phyloP scores from a whole-genome alignment of 208 protist genomes.

The Giardia duodenalis region DNA sequence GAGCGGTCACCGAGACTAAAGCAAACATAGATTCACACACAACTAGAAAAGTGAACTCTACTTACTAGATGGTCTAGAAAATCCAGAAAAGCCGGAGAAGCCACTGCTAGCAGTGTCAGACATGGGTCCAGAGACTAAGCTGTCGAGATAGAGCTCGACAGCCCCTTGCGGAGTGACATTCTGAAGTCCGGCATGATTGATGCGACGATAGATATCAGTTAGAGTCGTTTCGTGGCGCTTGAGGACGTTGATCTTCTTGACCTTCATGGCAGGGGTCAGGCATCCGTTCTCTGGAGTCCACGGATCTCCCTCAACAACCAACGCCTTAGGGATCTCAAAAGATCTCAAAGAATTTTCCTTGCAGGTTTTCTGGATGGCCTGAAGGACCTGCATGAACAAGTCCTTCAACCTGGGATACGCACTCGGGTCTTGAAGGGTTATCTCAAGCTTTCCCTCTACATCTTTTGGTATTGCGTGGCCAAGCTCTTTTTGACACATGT shows the following conservation, averaged over 20 bases:
- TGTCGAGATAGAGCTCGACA: background rate
- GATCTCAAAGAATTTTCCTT: background rate
- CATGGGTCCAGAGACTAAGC: background rate
- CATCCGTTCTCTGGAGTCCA: slow-evolving; percentile 31
- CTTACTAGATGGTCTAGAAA: background rate
- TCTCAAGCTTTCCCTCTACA: background rate
- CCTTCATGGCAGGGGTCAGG: slow-evolving; percentile 35
- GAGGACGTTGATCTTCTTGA: slow-evolving; percentile 3
- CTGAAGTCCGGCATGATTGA: background rate
- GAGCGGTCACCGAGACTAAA: too few relatives aligned
- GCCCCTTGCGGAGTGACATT: background rate
- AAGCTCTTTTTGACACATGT: background rate
- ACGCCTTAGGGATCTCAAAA: slow-evolving; percentile 30
- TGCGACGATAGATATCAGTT: background rate
- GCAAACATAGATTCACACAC: too few relatives aligned
- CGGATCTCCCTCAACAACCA: background rate
- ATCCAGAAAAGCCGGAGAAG: background rate
- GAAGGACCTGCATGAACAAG: background rate
- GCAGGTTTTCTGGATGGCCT: background rate
- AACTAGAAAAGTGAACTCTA: too few relatives aligned
- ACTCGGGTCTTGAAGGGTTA: too few relatives aligned
- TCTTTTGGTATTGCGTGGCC: background rate
- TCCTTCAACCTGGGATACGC: too few relatives aligned
- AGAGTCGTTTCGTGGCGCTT: background rate
- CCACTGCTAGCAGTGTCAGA: background rate